Percentiles rank a stretch among this genome's conserved stretches.
phyloP scores from a whole-genome alignment of 164 flowering plant genomes.

The Tetracentron sinense region DNA sequence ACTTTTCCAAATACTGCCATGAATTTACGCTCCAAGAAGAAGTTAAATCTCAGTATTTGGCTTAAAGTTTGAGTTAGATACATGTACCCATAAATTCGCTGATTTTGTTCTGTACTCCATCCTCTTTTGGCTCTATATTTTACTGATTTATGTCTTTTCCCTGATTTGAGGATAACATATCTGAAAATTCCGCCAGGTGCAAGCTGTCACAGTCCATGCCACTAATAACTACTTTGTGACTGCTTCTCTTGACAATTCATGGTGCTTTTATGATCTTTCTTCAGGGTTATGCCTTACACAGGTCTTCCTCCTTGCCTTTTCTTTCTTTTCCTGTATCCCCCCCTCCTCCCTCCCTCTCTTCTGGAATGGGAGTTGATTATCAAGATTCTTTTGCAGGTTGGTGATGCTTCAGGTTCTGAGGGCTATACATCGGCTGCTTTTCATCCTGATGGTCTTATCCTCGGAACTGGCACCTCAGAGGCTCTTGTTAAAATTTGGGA shows the following conservation, averaged over 20 bases:
- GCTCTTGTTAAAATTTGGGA: constrained; percentile 93
- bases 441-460: constrained; percentile 99
- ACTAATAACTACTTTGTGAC: constrained; percentile 87
- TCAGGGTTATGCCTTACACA: constrained; percentile 81
- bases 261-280: constrained; percentile 95
- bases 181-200: constrained; percentile 50
- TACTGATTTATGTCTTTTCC: not conserved
- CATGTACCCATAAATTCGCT: too few species aligned
- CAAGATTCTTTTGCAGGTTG: constrained; percentile 50
- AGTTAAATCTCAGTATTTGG: too few species aligned
- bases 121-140: not conserved
- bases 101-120: too few species aligned
- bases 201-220: constrained; percentile 95
- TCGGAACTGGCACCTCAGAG: constrained; percentile 91
- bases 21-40: too few species aligned
- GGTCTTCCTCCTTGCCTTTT: too few species aligned
- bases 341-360: not conserved
- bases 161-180: not conserved
- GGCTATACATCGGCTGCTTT: constrained; percentile 97
- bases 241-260: constrained; percentile 87
- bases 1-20: too few species aligned
- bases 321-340: constrained; percentile 5
- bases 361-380: not conserved
- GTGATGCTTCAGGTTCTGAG: constrained; percentile 53
- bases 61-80: not conserved